These are phyloP conservation scores for Marsdenia floribunda DNA, from an alignment of 257 asterid genomes.

Conservation along the genomic window DNA sequence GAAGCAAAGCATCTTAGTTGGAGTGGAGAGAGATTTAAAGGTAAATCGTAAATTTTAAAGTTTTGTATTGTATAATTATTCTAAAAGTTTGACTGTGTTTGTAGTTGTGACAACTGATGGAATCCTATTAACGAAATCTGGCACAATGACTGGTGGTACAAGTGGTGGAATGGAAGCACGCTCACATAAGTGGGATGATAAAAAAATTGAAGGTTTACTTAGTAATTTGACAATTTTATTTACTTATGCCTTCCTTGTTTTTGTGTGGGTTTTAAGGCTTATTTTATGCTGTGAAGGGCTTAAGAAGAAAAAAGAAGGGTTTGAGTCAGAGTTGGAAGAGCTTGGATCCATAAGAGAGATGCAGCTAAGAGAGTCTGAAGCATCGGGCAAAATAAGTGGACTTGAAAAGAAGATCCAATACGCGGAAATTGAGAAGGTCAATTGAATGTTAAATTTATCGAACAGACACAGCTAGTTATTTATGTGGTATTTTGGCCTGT, in stretches of 20 bases:
- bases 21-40: slow-evolving; percentile 86
- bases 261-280: background rate
- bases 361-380: slow-evolving; percentile 96
- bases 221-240: slow-evolving; percentile 10
- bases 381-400: slow-evolving; percentile 91
- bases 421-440: slow-evolving; percentile 93
- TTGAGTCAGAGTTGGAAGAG: slow-evolving; percentile 76
- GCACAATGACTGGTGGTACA: slow-evolving; percentile 99
- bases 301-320: slow-evolving; percentile 76
- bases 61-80: background rate
- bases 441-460: background rate
- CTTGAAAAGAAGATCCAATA: slow-evolving; percentile 95
- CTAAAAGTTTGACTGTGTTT: slow-evolving; percentile 14
- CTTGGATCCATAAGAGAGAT: slow-evolving; percentile 97
- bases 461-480: background rate
- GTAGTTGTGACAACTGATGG: slow-evolving; percentile 97
- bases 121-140: slow-evolving; percentile 85
- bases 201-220: slow-evolving; percentile 69
- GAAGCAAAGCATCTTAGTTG: slow-evolving; percentile 98
- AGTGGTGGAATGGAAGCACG: slow-evolving; percentile 99
- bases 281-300: slow-evolving; percentile 40
- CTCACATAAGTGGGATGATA: slow-evolving; percentile 98
- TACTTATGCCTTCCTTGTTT: slow-evolving; percentile 17
- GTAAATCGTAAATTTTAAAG: slow-evolving; percentile 28
- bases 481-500: background rate